A percentile compares a stretch with the other conserved stretches of the same genome.
Conservation (phyloP, 2,329 filamentous ascomycete species). For the Aspergillus bombycis region DNA sequence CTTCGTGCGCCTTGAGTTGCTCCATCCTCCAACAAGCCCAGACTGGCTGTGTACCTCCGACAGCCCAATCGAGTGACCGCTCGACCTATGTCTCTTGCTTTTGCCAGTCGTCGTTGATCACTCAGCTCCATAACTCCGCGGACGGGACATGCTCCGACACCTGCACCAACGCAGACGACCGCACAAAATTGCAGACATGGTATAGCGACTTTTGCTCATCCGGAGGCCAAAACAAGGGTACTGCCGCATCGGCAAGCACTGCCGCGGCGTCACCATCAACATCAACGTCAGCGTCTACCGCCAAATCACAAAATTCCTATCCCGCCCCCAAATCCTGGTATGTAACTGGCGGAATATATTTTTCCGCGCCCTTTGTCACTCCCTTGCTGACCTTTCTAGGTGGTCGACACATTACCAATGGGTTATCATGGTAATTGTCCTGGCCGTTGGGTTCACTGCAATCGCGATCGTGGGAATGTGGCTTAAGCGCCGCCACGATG, state of each 20-base stretch:
- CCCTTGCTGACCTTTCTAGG: conserved; percentile 16
- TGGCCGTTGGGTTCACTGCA: conserved; percentile 68
- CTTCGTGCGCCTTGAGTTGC: conserved; percentile 64
- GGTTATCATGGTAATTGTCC: conserved; percentile 78
- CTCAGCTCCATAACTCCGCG: conserved; percentile 59
- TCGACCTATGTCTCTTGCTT: conserved; percentile 70
- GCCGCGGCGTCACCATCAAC: conserved; percentile 2
- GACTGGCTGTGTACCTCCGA: conserved; percentile 67
- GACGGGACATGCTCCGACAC: conserved; percentile 64
- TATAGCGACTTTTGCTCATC: conserved; percentile 66
- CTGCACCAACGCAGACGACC: conserved; percentile 58
- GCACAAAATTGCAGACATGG: conserved; percentile 68
- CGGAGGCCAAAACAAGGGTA: conserved; percentile 45
- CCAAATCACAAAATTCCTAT: conserved; percentile 15
- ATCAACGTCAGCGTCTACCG: not conserved
- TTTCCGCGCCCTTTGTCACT: not conserved
- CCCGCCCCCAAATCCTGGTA: conserved; percentile 28
- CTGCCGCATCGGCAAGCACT: conserved; percentile 20
- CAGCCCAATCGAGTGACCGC: conserved; percentile 52
- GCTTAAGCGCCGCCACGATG: conserved; percentile 73
- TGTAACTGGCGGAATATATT: conserved; percentile 10
- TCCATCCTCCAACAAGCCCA: conserved; percentile 70
- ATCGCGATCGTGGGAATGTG: conserved; percentile 71
- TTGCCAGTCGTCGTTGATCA: conserved; percentile 66
- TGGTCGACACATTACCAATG: conserved; percentile 70